Percentiles rank a stretch among this genome's conserved stretches.
Conservation (phyloP, 192 early-diverging fungal species). For the Entrophospora sp. region DNA sequence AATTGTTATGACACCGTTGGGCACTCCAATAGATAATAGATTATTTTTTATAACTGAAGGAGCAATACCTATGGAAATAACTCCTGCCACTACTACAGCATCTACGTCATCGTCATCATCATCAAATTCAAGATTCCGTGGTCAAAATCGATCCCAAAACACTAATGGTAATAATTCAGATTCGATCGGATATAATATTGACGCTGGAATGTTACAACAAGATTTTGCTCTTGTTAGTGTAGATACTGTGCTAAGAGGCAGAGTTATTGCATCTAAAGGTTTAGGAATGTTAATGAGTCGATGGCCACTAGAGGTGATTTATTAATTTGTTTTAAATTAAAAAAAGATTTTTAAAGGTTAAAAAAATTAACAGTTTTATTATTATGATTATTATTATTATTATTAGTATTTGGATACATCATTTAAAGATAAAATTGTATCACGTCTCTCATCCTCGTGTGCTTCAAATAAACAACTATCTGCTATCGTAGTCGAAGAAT, state of each 20-base stretch:
- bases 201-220: conserved; percentile 84
- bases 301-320: conserved; percentile 37
- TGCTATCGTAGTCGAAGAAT: conserved; percentile 72
- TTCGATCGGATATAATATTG: conserved; percentile 56
- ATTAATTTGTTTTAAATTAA: background rate
- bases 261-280: conserved; percentile 65
- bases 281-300: conserved; percentile 65
- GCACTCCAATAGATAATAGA: conserved; percentile 58
- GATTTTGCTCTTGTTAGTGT: conserved; percentile 75
- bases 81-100: conserved; percentile 6
- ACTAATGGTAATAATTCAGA: background rate
- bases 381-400: background rate
- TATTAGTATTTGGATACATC: conserved; percentile 31
- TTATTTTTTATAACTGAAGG: conserved; percentile 32
- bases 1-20: conserved; percentile 78
- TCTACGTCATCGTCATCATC: background rate
- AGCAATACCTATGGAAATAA: conserved; percentile 7
- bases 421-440: conserved; percentile 46
- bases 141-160: conserved; percentile 8
- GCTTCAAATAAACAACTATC: conserved; percentile 72
- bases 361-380: background rate
- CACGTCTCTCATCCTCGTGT: conserved; percentile 60
- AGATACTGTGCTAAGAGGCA: conserved; percentile 72
- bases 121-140: background rate
- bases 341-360: background rate